Percentiles rank a stretch among this genome's conserved stretches.
Evolutionary conservation across 306 rosid species (phyloP).

Genomic region (Alnus rubra): DNA sequence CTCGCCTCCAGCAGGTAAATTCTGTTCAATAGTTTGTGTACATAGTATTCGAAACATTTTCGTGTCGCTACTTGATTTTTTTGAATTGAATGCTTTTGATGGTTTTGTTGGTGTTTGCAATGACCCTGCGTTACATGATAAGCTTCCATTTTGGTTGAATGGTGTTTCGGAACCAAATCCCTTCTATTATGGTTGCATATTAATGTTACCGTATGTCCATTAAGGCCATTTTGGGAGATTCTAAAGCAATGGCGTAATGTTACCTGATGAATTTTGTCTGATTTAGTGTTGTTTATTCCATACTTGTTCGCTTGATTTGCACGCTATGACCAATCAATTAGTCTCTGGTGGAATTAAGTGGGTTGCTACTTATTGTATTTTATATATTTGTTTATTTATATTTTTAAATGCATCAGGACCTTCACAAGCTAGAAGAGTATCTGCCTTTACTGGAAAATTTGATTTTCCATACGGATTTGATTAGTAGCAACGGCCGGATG

Average conservation of each 20-base stretch:
- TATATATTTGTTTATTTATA: conserved; percentile 10
- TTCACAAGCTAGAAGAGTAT: conserved; percentile 64
- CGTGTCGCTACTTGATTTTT: conserved; percentile 9
- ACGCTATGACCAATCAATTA: neutral
- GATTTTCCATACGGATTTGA: conserved; percentile 33
- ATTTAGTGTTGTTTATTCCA: neutral
- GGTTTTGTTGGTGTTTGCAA: neutral
- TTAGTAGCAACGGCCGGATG: conserved; percentile 24
- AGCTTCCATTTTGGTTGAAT: neutral
- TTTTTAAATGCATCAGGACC: conserved; percentile 49
- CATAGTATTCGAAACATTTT: neutral
- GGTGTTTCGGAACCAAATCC: neutral
- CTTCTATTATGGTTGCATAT: neutral
- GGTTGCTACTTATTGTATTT: conserved; percentile 1
- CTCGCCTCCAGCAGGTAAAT: conserved; percentile 67
- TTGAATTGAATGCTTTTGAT: neutral
- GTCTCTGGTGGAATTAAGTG: conserved; percentile 1
- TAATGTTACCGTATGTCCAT: neutral
- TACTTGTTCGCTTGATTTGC: conserved; percentile 3
- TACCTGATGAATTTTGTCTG: neutral
- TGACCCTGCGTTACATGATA: neutral
- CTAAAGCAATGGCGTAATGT: neutral
- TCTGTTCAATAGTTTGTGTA: neutral
- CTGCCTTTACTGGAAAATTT: conserved; percentile 72
- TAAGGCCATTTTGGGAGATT: neutral